Conservation (phyloP, 2,329 filamentous ascomycete species). For the Neodidymelliopsis sp. region DNA sequence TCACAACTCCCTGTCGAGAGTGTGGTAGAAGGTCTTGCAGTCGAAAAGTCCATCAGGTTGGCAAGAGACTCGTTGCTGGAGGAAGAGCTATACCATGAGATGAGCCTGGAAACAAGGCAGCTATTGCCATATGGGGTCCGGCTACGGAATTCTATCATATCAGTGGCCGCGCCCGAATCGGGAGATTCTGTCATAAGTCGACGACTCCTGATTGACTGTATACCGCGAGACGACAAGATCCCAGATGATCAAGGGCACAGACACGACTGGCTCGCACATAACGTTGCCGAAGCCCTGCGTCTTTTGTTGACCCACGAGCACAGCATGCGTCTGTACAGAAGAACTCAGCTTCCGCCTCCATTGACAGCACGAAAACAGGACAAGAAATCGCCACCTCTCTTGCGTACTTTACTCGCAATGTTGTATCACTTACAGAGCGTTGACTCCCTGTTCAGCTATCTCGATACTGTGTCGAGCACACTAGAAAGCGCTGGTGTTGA, state of each 20-base stretch:
- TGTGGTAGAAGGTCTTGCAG: conserved; percentile 58
- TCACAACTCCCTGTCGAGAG: conserved; percentile 50
- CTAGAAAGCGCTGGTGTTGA: conserved; percentile 41
- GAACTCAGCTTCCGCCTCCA: conserved; percentile 70
- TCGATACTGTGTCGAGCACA: conserved; percentile 31
- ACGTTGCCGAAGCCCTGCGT: conserved; percentile 71
- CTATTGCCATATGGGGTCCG: conserved; percentile 75
- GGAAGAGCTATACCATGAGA: conserved; percentile 89
- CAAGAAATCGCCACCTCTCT: conserved; percentile 62
- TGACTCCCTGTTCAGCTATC: conserved; percentile 45
- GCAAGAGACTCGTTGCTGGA: conserved; percentile 81
- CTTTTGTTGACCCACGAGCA: conserved; percentile 83
- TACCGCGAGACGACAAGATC: conserved; percentile 62
- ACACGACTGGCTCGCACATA: conserved; percentile 65
- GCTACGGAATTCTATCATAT: conserved; percentile 59
- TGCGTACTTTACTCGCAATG: conserved; percentile 65
- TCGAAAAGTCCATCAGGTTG: conserved; percentile 74
- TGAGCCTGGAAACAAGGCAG: conserved; percentile 79
- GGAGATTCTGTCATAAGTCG: conserved; percentile 54
- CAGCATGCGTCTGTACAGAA: conserved; percentile 72
- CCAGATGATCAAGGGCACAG: conserved; percentile 31
- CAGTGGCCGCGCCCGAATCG: conserved; percentile 34
- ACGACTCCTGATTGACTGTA: conserved; percentile 72
- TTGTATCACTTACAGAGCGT: conserved; percentile 58
- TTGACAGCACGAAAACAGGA: conserved; percentile 59